A percentile compares a stretch with the other conserved stretches of the same genome.
Conservation (phyloP, 1,139 yeast genomes). For the Geotrichum armillariae region DNA sequence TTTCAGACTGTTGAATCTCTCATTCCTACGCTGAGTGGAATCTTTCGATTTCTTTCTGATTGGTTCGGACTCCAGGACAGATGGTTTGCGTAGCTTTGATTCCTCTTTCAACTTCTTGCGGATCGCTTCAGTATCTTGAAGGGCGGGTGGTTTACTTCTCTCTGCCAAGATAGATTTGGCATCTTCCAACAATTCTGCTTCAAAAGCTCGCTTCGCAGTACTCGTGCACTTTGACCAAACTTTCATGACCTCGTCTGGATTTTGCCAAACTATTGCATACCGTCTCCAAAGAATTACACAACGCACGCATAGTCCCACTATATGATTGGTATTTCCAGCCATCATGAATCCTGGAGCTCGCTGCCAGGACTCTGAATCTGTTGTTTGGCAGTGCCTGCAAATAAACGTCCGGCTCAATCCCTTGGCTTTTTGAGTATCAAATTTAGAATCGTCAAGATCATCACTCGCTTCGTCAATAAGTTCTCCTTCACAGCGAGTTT, state of each 20-base stretch:
- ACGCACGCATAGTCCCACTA: conserved; percentile 70
- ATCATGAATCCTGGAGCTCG: conserved; percentile 64
- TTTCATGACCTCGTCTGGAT: conserved; percentile 65
- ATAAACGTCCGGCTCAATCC: conserved; percentile 43
- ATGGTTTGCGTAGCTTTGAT: too few species aligned
- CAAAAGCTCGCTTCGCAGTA: conserved; percentile 63
- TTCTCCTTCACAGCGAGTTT: conserved; percentile 27
- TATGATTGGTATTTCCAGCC: conserved; percentile 38
- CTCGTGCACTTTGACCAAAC: conserved; percentile 44
- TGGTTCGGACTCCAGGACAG: too few species aligned
- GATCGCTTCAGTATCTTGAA: conserved; percentile 25
- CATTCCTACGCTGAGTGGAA: too few species aligned
- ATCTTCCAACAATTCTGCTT: conserved; percentile 71
- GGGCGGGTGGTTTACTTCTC: too few species aligned
- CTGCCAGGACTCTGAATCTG: conserved; percentile 62
- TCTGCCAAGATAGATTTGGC: conserved; percentile 48
- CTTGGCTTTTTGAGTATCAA: conserved; percentile 52
- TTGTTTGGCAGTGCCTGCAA: conserved; percentile 68
- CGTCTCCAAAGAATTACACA: conserved; percentile 93
- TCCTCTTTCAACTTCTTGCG: conserved; percentile 3
- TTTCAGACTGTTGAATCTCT: too few species aligned
- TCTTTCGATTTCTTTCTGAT: too few species aligned
- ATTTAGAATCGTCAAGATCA: conserved; percentile 69
- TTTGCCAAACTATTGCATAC: conserved; percentile 88
- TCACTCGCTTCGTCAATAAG: conserved; percentile 58